These are phyloP conservation scores for Lasiodiplodia hormozganensis DNA, from an alignment of 2,329 filamentous ascomycete genomes.

Conservation along the genomic window DNA sequence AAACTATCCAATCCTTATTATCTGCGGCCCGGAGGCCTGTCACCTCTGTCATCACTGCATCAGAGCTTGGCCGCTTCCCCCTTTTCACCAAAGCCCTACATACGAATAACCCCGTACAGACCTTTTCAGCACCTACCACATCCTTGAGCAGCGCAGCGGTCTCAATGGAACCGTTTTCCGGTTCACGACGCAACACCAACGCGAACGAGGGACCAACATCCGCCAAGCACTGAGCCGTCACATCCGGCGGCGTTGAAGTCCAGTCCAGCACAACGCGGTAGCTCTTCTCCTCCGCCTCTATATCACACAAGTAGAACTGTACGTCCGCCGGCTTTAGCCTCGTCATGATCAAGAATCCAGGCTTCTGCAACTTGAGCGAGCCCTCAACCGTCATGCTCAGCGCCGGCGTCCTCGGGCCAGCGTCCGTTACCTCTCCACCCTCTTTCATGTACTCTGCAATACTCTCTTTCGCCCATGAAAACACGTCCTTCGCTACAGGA, in stretches of 20 bases:
- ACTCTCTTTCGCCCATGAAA: not conserved
- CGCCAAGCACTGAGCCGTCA: not conserved
- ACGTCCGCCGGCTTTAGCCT: not conserved
- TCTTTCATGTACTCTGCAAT: not conserved
- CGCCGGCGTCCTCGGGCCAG: too few species aligned
- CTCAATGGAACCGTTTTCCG: not conserved
- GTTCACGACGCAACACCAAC: not conserved
- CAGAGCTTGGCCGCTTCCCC: not conserved
- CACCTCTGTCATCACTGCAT: not conserved
- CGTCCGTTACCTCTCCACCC: too few species aligned
- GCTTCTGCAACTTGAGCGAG: not conserved
- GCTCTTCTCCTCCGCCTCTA: not conserved
- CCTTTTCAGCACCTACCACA: not conserved
- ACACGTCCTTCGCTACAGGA: not conserved
- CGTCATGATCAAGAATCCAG: not conserved
- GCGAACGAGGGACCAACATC: not conserved
- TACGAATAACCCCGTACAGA: not conserved
- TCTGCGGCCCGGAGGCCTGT: not conserved
- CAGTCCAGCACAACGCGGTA: not conserved
- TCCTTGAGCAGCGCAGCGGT: not conserved
- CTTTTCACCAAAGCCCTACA: not conserved
- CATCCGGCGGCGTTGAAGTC: not conserved
- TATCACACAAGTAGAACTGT: not conserved
- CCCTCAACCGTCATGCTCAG: not conserved
- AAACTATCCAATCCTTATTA: not conserved